Evolutionary conservation across 2,329 filamentous ascomycete species (phyloP), one percentile per base, ranked within the genome.

Genomic region (Sclerotinia subarctica): DNA sequence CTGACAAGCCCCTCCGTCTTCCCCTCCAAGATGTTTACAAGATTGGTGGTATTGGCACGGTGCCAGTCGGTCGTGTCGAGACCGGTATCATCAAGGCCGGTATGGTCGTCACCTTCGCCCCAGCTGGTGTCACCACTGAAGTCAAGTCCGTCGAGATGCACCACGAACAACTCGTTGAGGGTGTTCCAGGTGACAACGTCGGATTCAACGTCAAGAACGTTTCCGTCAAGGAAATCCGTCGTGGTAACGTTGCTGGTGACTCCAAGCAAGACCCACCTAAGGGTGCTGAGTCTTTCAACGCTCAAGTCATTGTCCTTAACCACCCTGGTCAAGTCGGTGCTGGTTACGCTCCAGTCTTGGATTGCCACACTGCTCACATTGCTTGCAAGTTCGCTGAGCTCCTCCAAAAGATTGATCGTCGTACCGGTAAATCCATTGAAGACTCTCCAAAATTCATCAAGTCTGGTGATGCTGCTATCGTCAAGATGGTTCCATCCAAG

Each of bases 191-290:
- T 90, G 95, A 99, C 92, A 99, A 99, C 88, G 95, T 99, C 83
- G 95, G 95, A 79, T 99, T 99, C 94, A 99, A 99, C 92, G 94
- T 99, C 86, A 99, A 99, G 94, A 99, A 99, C 95, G 95, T 99
- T 80, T 98, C 95, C 84, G 95, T 99, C 86, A 99, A 99, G 94
- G 95, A 99, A 84, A 97, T 99, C 81, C 95, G 95, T 85, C 95
- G 95, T 96, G 95, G 95, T 81, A 98, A 99, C 90, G 95, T 99
- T 79, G 92, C 92, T 80, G 93, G 93, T 93, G 95, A 99, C 93
- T 94, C 92, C 89, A 99, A 99, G 94, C 96, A 96, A 88, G 95
- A 99, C 87, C 95, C 95, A 79, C 93, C 95, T 75, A 82, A 85
- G 81, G 95, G 87, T 80, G 89, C 88, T 80, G 93, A 94, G 79